Percentiles rank a stretch among this genome's conserved stretches.
These are phyloP conservation scores for Voacanga thouarsii DNA, from an alignment of 257 asterid genomes.

Conservation along the genomic window DNA sequence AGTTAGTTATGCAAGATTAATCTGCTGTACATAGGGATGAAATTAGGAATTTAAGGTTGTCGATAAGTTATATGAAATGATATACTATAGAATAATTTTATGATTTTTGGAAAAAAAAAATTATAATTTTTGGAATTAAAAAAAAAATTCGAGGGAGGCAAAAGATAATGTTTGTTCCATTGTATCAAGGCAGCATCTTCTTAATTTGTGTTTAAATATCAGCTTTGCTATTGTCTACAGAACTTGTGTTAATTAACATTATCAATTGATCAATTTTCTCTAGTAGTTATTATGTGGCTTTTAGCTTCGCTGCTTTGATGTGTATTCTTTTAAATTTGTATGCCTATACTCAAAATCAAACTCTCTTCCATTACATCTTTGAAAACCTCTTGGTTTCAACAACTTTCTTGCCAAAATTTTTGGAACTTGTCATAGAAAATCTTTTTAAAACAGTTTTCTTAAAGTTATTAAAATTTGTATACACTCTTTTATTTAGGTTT, in stretches of 20 bases:
- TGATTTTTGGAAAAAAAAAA: too few species aligned
- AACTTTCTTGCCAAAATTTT: background rate
- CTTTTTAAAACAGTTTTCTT: background rate
- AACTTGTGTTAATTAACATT: background rate
- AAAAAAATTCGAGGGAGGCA: too few species aligned
- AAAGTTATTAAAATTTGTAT: background rate
- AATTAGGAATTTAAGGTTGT: too few species aligned
- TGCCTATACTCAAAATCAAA: too few species aligned
- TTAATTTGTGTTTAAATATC: background rate
- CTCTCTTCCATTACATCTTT: background rate
- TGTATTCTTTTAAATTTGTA: too few species aligned
- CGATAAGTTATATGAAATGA: too few species aligned
- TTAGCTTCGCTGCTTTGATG: background rate
- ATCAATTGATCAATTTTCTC: background rate
- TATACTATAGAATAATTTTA: too few species aligned
- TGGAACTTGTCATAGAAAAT: background rate
- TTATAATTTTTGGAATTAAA: too few species aligned
- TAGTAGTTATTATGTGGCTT: background rate
- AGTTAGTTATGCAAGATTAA: too few species aligned
- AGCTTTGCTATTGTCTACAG: background rate
- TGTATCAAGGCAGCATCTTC: background rate
- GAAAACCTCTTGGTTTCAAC: background rate
- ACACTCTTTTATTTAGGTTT: background rate
- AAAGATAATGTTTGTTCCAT: background rate
- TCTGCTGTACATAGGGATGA: too few species aligned